These are phyloP conservation scores for Phalaenopsis aphrodite DNA, from an alignment of 106 monocot genomes.

Conservation along the genomic window DNA sequence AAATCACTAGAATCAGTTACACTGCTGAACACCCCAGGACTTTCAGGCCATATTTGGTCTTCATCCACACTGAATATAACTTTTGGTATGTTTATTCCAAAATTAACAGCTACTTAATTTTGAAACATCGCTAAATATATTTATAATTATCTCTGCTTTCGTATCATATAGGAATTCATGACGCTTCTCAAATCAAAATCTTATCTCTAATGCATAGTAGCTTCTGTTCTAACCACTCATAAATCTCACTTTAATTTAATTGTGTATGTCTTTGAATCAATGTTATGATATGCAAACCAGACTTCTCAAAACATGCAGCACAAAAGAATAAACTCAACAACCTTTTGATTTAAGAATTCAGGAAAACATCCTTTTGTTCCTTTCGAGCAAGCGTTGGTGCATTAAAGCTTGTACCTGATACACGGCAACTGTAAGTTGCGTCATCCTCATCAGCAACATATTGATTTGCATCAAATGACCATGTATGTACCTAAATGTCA, in stretches of 20 bases:
- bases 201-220: not conserved
- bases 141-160: not conserved
- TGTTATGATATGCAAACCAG: not conserved
- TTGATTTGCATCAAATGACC: conserved; percentile 83
- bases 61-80: not conserved
- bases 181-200: not conserved
- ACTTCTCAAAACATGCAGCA: not conserved
- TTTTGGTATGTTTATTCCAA: not conserved
- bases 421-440: conserved; percentile 87
- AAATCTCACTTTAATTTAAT: not conserved
- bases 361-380: not conserved
- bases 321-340: not conserved
- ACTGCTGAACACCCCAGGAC: not conserved
- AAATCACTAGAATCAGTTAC: too few relatives aligned
- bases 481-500: conserved; percentile 49
- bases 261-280: not conserved
- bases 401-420: conserved; percentile 51
- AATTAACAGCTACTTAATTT: not conserved
- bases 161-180: not conserved
- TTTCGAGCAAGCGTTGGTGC: not conserved
- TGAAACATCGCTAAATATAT: not conserved
- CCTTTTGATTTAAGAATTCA: not conserved
- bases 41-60: not conserved
- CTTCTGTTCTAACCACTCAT: not conserved
- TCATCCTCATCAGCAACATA: conserved; percentile 97